Evolutionary conservation across 2,329 filamentous ascomycete species (phyloP).

Genomic region (Elsinoe ampelina): DNA sequence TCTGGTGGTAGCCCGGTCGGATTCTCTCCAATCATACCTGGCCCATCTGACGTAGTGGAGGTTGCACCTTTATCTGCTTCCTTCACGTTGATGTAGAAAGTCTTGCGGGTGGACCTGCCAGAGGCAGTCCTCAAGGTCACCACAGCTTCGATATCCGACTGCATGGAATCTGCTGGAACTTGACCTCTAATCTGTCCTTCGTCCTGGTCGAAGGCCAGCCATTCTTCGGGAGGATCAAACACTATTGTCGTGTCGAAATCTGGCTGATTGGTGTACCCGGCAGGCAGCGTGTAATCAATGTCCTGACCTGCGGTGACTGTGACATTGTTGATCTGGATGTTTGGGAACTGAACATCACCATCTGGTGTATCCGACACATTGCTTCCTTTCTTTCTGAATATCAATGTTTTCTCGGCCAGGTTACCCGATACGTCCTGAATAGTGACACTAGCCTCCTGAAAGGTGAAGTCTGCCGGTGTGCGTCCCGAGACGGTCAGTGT

Average conservation of each 20-base stretch:
- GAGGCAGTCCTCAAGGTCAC: slow-evolving; percentile 32
- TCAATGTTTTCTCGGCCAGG: slow-evolving; percentile 46
- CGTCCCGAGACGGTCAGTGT: slow-evolving; percentile 57
- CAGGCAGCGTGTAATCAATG: slow-evolving; percentile 41
- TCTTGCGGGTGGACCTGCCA: background rate
- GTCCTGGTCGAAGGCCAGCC: slow-evolving; percentile 41
- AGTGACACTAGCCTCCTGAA: slow-evolving; percentile 53
- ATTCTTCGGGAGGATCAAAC: slow-evolving; percentile 34
- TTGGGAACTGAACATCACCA: background rate
- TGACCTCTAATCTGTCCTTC: slow-evolving; percentile 40
- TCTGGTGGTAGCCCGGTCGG: slow-evolving; percentile 6
- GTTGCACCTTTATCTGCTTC: background rate
- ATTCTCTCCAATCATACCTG: background rate
- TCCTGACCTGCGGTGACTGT: slow-evolving; percentile 41
- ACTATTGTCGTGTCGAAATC: slow-evolving; percentile 36
- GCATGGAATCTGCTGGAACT: slow-evolving; percentile 34
- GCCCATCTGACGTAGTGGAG: background rate
- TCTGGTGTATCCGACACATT: background rate
- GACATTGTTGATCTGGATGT: slow-evolving; percentile 32
- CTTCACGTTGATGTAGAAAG: slow-evolving; percentile 35
- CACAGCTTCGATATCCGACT: slow-evolving; percentile 33
- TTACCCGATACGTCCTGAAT: slow-evolving; percentile 53
- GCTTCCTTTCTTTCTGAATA: slow-evolving; percentile 25
- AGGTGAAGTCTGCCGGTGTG: slow-evolving; percentile 49
- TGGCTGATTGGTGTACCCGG: slow-evolving; percentile 33